A percentile compares a stretch with the other conserved stretches of the same genome.
Conservation (phyloP, 2,329 filamentous ascomycete species). For the Trichophyton rubrum region DNA sequence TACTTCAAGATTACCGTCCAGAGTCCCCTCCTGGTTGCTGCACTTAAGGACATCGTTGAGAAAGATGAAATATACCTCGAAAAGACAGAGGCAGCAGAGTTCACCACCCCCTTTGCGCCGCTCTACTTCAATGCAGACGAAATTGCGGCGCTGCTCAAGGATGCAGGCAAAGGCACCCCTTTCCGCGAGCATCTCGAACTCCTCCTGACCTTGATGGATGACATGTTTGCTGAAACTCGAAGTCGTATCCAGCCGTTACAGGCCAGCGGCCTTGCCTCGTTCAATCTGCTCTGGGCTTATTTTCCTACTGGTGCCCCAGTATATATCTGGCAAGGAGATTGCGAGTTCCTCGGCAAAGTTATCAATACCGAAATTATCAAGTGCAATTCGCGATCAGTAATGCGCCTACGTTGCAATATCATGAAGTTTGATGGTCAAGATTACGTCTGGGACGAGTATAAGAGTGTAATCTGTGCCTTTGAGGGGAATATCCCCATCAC, state of each 20-base stretch:
- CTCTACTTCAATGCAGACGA: slow-evolving; percentile 6
- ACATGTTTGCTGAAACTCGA: slow-evolving; percentile 33
- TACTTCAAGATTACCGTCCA: slow-evolving; percentile 34
- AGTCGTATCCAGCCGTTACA: slow-evolving; percentile 27
- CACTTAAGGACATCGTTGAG: slow-evolving; percentile 34
- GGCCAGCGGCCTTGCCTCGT: slow-evolving; percentile 30
- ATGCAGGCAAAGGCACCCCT: not conserved
- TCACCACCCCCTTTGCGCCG: not conserved
- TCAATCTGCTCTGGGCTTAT: slow-evolving; percentile 34
- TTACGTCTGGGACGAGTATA: slow-evolving; percentile 33
- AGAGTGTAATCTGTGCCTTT: slow-evolving; percentile 21
- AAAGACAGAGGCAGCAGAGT: not conserved
- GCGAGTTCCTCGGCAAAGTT: slow-evolving; percentile 32
- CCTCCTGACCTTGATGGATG: slow-evolving; percentile 32
- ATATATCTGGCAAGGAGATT: slow-evolving; percentile 30
- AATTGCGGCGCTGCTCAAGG: not conserved
- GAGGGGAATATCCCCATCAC: slow-evolving; percentile 31
- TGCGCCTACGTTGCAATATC: not conserved
- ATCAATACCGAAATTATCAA: slow-evolving; percentile 17
- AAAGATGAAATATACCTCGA: slow-evolving; percentile 24
- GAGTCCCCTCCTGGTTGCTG: slow-evolving; percentile 32
- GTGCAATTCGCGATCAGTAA: not conserved
- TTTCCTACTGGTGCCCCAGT: slow-evolving; percentile 32
- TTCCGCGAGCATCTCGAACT: slow-evolving; percentile 32
- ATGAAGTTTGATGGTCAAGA: slow-evolving; percentile 1